Evolutionary conservation across 139 green algal genomes (phyloP), one percentile per base, ranked within the genome.

Genomic region (Volvox reticuliferus): DNA sequence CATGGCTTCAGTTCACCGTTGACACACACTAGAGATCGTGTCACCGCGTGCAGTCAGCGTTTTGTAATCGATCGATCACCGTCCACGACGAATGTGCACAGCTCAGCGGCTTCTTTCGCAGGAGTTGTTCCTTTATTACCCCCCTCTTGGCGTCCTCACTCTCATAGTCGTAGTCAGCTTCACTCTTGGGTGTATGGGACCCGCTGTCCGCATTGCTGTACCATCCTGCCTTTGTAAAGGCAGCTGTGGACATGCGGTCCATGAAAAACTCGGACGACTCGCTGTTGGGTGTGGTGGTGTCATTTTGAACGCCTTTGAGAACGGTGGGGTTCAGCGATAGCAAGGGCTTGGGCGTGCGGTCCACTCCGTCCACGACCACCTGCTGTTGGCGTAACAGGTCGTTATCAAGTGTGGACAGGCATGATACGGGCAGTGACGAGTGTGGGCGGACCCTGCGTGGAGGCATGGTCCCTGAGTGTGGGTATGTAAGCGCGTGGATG

Each of bases 281-380:
- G 79, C 88, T 93, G 30, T 87, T 91, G 69, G 93, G 90, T 0
- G 92, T 91, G 36, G 44, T 85, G 75, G 65, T 88, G 68, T 93
- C 91, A 12, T 55, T 68, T 19, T 69, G 71, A 26, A 32, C 62
- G n/a, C 89, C 81, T 30, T 89, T 89, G 32, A 93, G 81, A 13
- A 92, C 85, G 0, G 85, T 86, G 17, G 91, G 89, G 28, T 89
- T 91, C 17, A 94, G 50, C 16, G 93, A 89, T 37, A 95, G 67
- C 28, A 97, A 91, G 9, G 96, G 96, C 91, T 96, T 96, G 21
- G 96, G 96, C 0, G 96, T 97, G 80, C 95, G 93, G 79, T 97
- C 95, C 1, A 94, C 82, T 19, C 95, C 94, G 2, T 96, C 85
- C 19, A 89, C 30, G 0, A 89, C 30, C 21, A 89, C 69, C 85